These are phyloP conservation scores for Hypoxylon subgilvum DNA, from an alignment of 495 filamentous ascomycete species.

Conservation along the genomic window DNA sequence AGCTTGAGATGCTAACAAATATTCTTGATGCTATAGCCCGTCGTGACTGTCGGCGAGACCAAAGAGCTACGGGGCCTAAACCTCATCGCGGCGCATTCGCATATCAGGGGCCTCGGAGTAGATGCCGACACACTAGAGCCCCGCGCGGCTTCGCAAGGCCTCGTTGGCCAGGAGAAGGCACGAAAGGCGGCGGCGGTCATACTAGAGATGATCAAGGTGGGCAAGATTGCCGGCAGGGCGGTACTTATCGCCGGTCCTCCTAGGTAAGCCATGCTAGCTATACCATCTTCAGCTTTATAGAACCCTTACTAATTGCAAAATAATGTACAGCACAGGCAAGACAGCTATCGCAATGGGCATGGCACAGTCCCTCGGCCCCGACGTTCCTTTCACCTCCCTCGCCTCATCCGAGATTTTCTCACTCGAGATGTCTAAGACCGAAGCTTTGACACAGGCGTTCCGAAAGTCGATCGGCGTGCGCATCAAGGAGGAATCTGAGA, in stretches of 20 bases:
- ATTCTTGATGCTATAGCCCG: conserved; percentile 63
- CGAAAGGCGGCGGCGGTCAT: conserved; percentile 95
- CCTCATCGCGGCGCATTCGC: conserved; percentile 96
- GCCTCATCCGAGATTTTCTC: conserved; percentile 97
- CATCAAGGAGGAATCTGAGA: conserved; percentile 98
- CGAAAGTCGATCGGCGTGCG: conserved; percentile 94
- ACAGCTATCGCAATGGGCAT: conserved; percentile 99
- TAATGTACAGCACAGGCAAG: conserved; percentile 77
- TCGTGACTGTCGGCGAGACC: conserved; percentile 90
- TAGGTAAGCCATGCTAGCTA: conserved; percentile 51
- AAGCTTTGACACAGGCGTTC: conserved; percentile 97
- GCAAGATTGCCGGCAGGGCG: conserved; percentile 95
- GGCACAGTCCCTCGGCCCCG: conserved; percentile 90
- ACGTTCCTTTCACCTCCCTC: conserved; percentile 95
- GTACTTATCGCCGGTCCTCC: conserved; percentile 95
- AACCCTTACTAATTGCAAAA: not conserved
- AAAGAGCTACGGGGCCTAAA: conserved; percentile 94
- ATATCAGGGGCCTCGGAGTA: conserved; percentile 94
- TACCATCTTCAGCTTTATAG: not conserved
- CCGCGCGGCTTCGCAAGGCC: conserved; percentile 83
- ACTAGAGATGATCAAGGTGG: conserved; percentile 96
- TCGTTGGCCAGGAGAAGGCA: conserved; percentile 95
- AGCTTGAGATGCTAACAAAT: conserved; percentile 20
- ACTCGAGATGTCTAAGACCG: conserved; percentile 98
- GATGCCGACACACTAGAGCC: conserved; percentile 90